A percentile compares a stretch with the other conserved stretches of the same genome.
Evolutionary conservation across 345 rosid genomes (phyloP).

Genomic region (Sonneratia caseolaris): DNA sequence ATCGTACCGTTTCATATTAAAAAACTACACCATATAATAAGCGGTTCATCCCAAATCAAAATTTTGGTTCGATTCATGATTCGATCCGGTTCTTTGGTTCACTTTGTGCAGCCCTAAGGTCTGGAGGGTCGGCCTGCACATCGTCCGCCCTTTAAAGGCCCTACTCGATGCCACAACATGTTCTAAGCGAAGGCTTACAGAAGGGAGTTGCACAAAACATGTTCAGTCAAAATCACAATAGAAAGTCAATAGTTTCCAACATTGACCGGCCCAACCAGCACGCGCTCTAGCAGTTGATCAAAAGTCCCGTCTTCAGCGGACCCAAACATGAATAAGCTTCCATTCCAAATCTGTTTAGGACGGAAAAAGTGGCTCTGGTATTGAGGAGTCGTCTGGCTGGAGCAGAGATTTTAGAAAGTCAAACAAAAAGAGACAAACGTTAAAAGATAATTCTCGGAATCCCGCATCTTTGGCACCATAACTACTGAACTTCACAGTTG

Average conservation of each 20-base stretch:
- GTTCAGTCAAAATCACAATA: conserved; percentile 22
- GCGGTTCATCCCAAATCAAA: no score
- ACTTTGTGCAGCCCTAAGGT: conserved; percentile 21
- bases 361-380: not conserved
- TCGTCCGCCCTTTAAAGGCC: conserved; percentile 1
- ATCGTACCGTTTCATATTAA: no score
- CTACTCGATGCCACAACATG: not conserved
- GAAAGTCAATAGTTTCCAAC: conserved; percentile 83
- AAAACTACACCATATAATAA: no score
- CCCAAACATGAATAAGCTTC: conserved; percentile 83
- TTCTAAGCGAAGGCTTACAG: not conserved
- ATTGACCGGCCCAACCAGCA: conserved; percentile 85
- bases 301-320: conserved; percentile 92
- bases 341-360: conserved; percentile 67
- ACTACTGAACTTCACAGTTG: no score
- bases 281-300: conserved; percentile 78
- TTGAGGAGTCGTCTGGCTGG: not conserved
- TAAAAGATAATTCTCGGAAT: not conserved
- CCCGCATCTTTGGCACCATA: no score
- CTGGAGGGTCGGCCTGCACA: conserved; percentile 80
- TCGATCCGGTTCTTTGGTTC: no score
- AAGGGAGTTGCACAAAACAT: not conserved
- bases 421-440: no score
- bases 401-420: not conserved
- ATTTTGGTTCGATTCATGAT: no score